Evolutionary conservation across 2,329 filamentous ascomycete genomes (phyloP).

Genomic region (Aspergillus arachidicola): DNA sequence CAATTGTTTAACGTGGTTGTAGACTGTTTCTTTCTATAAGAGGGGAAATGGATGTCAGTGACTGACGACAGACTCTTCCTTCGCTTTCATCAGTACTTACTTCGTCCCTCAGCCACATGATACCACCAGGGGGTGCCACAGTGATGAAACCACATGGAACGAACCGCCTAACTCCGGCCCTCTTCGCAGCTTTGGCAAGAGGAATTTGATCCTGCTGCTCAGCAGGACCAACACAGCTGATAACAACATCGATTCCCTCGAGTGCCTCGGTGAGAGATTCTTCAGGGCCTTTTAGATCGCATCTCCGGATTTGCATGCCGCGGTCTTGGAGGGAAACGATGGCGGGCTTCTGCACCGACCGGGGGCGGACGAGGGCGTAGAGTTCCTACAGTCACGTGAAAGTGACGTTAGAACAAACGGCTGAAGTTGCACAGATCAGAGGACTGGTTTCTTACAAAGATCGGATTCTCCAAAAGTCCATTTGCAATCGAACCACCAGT

Average conservation of each 20-base stretch:
- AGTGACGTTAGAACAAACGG: constrained; percentile 6
- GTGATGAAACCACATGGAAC: constrained; percentile 56
- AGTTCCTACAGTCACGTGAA: constrained; percentile 45
- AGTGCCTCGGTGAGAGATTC: constrained; percentile 48
- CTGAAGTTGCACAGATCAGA: not conserved
- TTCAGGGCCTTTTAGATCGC: constrained; percentile 47
- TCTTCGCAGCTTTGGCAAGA: constrained; percentile 53
- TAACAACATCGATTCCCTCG: constrained; percentile 48
- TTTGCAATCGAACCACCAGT: constrained; percentile 44
- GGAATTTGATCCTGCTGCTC: constrained; percentile 47
- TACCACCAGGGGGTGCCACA: constrained; percentile 48
- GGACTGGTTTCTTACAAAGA: constrained; percentile 20
- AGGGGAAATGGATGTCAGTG: constrained; percentile 9
- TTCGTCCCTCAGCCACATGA: constrained; percentile 46
- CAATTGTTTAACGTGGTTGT: constrained; percentile 52
- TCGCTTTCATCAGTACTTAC: constrained; percentile 25
- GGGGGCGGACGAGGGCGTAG: constrained; percentile 50
- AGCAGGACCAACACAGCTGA: constrained; percentile 44
- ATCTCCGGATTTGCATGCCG: constrained; percentile 48
- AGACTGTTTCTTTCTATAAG: constrained; percentile 53
- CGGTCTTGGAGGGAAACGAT: constrained; percentile 43
- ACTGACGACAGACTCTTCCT: not conserved
- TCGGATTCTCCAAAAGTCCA: constrained; percentile 36
- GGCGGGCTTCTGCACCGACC: constrained; percentile 52
- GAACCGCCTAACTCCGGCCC: constrained; percentile 55